Base-by-base conservation (phyloP, 2,329 filamentous ascomycete genomes). In the Furcasterigmium furcatum region DNA sequence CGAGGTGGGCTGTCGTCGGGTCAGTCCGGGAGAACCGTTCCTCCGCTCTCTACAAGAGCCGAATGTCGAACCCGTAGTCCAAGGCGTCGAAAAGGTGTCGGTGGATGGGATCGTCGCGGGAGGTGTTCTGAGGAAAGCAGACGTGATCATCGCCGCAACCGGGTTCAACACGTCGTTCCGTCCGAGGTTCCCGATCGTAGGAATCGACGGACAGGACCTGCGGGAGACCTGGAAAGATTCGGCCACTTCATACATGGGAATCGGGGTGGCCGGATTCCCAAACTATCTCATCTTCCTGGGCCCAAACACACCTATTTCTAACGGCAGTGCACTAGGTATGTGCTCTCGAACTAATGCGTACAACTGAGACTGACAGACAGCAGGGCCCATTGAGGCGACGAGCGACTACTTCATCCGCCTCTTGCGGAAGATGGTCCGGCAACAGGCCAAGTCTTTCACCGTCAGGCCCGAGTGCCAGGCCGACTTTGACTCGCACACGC, bases 401-500 rank as follows among this genome's bases (percentile, higher is more conserved):
- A 51, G 52, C 8, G 56, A 58, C 38, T 59, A 59, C 36, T 60
- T 60, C 27, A 49, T 58, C 10, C 43, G 58, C n/a, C 46, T 58
- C 9, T 14, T 60, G 8, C 48, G 49, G 9, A 54, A 55, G 38
- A 52, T 58, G 45, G 44, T 57, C 18, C 43, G 53, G 10, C 50
- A 59, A 4, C 27, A 40, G 8, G 48, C 54, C 20, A 49, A 48
- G 12, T 54, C 45, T 2, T 58, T 56, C 42, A 40, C 53, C 19
- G 53, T 58, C 7, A 46, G 46, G 4, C 19, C 9, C 14, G 62
- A 65, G 13, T 68, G 65, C 3, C 66, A 77, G 12, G 53, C 53
- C 2, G 74, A 77, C 44, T 79, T 78, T 53, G 63, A 71, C 44
- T 57, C 55, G 1, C 65, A 68, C 53, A 68, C 67, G 10, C 64